phyloP scores from a whole-genome alignment of 2,329 filamentous ascomycete species.

The Diaporthe nobilis region DNA sequence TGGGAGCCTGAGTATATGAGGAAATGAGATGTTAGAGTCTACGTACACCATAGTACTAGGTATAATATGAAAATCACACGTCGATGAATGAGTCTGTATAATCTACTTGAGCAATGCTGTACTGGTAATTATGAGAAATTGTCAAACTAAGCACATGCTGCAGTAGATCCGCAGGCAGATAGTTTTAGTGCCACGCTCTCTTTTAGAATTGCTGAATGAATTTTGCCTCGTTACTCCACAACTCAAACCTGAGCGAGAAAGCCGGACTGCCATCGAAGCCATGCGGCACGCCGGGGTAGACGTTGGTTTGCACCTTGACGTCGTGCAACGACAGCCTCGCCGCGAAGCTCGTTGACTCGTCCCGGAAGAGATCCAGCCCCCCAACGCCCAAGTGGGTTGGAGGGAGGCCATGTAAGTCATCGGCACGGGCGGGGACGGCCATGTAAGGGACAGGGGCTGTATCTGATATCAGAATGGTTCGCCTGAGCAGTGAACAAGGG shows the following conservation, averaged over 20 bases:
- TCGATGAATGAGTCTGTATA: background rate
- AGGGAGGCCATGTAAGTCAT: constrained; percentile 50
- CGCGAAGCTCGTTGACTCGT: constrained; percentile 53
- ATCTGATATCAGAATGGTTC: background rate
- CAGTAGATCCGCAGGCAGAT: background rate
- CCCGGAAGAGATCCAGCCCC: constrained; percentile 55
- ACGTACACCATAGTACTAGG: background rate
- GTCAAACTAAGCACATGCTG: background rate
- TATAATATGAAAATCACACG: background rate
- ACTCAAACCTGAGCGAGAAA: background rate
- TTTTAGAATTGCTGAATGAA: constrained; percentile 8
- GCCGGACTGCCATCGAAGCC: constrained; percentile 49
- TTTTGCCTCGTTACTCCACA: constrained; percentile 13
- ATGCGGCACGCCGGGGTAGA: constrained; percentile 58
- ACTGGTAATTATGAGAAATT: background rate
- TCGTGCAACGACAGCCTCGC: constrained; percentile 49
- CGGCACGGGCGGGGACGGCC: constrained; percentile 47
- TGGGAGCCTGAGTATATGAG: background rate
- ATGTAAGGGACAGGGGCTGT: background rate
- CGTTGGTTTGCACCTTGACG: constrained; percentile 55
- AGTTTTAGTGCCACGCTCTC: background rate
- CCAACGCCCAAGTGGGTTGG: constrained; percentile 56
- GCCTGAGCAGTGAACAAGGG: background rate
- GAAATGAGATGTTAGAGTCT: background rate
- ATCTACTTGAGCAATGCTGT: background rate